Base-by-base conservation (phyloP, 352 stramenopile genomes). In the Globisporangium paddicum region DNA sequence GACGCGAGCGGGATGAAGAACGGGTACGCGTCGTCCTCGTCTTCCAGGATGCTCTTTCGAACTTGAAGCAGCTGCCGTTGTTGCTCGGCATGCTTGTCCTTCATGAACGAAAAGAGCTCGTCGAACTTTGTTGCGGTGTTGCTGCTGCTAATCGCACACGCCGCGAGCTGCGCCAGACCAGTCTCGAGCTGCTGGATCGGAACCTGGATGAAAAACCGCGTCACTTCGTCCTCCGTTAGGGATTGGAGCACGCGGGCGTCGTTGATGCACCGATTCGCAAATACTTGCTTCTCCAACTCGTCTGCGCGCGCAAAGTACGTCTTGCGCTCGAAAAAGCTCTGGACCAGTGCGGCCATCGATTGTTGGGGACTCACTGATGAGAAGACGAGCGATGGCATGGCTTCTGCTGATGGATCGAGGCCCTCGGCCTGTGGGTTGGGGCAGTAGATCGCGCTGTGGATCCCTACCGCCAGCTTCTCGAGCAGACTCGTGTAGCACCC, bases 241-340 rank as follows among this genome's bases (percentile, higher is more conserved):
- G 68, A 66, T 28, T 52, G 56, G 2, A 87, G 49, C 26, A 86
- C 74, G 13, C 61, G 65, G 0, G 63, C 35, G 41, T 88, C 75
- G 0, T 44, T 73, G 19, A 91, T 61, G 53, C 66, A 86, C 19
- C 74, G 66, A 48, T 68, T 80, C 18, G 59, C 34, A 5, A 69
- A 49, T 2, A 89, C 47, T 19, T 73, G 64, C 8, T 71, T 65
- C 56, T 90, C 73, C 3, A 92, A 71, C 40, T 87, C 73, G 2
- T 58, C 67, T 1, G 80, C 68, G 13, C 69, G 77, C 48, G 85
- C 72, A 62, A 93, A 93, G 58, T 89, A 90, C n/a, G 84, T 68
- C 42, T 77, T 86, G 0, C 73, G 75, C 9, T 58, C 62, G 58
- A 87, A 90, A 34, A 81, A 87, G 2, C 42, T 57, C 6, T 72